phyloP scores from a whole-genome alignment of 2,329 filamentous ascomycete species.

The Leptodontidium sp. region DNA sequence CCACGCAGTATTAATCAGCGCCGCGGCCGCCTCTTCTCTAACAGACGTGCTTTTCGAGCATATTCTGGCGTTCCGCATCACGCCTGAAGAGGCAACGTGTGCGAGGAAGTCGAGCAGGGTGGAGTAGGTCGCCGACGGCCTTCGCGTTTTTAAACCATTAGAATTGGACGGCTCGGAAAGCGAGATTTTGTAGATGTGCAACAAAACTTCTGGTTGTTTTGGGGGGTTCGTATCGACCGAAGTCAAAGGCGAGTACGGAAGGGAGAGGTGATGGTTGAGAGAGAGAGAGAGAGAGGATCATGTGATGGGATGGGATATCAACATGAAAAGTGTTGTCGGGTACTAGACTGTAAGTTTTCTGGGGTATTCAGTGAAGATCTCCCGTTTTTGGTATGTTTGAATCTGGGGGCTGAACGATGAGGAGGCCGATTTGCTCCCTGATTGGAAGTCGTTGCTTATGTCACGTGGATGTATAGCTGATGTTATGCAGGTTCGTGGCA shows the following conservation, averaged over 20 bases:
- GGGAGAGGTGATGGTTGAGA: background rate
- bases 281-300: background rate
- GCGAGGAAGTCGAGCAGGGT: slow-evolving; percentile 7
- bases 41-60: background rate
- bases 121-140: background rate
- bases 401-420: slow-evolving; percentile 9
- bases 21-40: background rate
- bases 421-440: background rate
- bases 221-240: background rate
- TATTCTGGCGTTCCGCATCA: slow-evolving; percentile 6
- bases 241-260: background rate
- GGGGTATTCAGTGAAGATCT: background rate
- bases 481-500: background rate
- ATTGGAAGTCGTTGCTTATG: slow-evolving; percentile 13
- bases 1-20: background rate
- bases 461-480: background rate
- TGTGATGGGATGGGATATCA: slow-evolving; percentile 2
- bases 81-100: slow-evolving; percentile 7
- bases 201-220: slow-evolving; percentile 2
- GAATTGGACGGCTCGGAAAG: slow-evolving; percentile 18
- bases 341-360: background rate
- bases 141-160: slow-evolving; percentile 14
- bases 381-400: background rate
- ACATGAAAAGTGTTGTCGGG: background rate
- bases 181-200: slow-evolving; percentile 23